Conservation (phyloP, 768 basidiomycete species). For the Tubosaeta brunneosetosa region DNA sequence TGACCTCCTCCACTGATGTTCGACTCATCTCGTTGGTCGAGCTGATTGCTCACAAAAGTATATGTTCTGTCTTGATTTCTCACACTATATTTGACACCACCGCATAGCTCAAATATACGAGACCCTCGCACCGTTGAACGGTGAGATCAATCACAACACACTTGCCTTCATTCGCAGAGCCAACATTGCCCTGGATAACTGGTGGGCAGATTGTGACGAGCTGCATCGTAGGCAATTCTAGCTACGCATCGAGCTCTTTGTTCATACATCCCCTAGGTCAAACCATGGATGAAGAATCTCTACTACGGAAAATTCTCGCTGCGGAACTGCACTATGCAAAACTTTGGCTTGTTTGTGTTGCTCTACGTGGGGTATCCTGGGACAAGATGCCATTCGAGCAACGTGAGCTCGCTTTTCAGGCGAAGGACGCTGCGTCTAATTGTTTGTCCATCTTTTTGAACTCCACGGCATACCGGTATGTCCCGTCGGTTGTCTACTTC, state of each 20-base stretch:
- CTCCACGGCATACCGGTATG: constrained; percentile 74
- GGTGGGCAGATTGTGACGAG: constrained; percentile 87
- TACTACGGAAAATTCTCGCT: constrained; percentile 82
- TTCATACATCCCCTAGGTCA: constrained; percentile 43
- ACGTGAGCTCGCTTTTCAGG: constrained; percentile 90
- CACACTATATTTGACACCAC: background rate
- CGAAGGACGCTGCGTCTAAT: constrained; percentile 86
- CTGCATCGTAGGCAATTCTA: constrained; percentile 56
- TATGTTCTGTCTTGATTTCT: constrained; percentile 18
- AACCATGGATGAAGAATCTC: constrained; percentile 78
- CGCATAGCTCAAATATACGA: constrained; percentile 85
- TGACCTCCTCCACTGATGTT: constrained; percentile 88
- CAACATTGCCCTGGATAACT: constrained; percentile 80
- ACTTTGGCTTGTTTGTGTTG: constrained; percentile 91
- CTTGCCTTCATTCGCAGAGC: constrained; percentile 85
- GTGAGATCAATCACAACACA: constrained; percentile 80
- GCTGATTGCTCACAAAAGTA: constrained; percentile 88
- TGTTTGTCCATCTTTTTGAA: constrained; percentile 82
- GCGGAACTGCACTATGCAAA: constrained; percentile 92
- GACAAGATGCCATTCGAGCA: constrained; percentile 96
- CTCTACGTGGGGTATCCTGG: constrained; percentile 88
- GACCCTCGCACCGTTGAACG: constrained; percentile 79
- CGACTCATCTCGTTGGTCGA: constrained; percentile 85
- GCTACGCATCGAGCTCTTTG: background rate
- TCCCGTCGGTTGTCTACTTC: background rate